Conservation (phyloP, 768 basidiomycete genomes). For the Collybia sp. region DNA sequence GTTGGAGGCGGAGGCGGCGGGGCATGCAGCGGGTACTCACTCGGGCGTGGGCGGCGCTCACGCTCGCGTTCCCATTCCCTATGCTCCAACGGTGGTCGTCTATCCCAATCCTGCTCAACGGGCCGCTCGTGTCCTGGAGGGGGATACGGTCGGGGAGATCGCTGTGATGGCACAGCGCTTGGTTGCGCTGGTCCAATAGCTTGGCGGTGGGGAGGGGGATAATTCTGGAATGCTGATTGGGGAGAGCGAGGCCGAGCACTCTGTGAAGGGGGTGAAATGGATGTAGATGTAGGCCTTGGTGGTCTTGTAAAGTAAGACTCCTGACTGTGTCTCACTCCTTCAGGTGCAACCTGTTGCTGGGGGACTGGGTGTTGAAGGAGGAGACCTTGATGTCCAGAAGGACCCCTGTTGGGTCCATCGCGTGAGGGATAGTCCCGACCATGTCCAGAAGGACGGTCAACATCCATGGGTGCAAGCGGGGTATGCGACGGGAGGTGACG, state of each 20-base stretch:
- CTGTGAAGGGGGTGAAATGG: constrained; percentile 55
- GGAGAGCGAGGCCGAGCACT: constrained; percentile 54
- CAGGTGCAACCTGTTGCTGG: constrained; percentile 54
- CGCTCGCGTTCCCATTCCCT: constrained; percentile 49
- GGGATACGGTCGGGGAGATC: constrained; percentile 55
- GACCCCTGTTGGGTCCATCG: constrained; percentile 44
- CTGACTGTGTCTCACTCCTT: constrained; percentile 47
- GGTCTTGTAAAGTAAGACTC: constrained; percentile 54
- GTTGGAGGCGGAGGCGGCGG: constrained; percentile 23
- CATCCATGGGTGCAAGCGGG: constrained; percentile 76
- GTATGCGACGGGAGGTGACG: constrained; percentile 66
- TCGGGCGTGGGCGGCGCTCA: constrained; percentile 38
- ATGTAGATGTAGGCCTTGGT: constrained; percentile 50
- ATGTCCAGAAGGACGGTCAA: constrained; percentile 54
- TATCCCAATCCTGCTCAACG: constrained; percentile 62
- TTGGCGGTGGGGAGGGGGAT: constrained; percentile 41
- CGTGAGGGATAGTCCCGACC: constrained; percentile 52
- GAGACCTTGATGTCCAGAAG: constrained; percentile 48
- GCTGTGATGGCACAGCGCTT: constrained; percentile 39
- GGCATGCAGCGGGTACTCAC: constrained; percentile 34
- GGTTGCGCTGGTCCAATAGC: constrained; percentile 50
- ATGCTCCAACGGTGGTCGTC: constrained; percentile 43
- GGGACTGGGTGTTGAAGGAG: constrained; percentile 68
- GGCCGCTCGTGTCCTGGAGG: constrained; percentile 42
- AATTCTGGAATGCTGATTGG: constrained; percentile 40